Evolutionary conservation across 257 asterid species (phyloP), one percentile per base, ranked within the genome.

Genomic region (Lantana camara): DNA sequence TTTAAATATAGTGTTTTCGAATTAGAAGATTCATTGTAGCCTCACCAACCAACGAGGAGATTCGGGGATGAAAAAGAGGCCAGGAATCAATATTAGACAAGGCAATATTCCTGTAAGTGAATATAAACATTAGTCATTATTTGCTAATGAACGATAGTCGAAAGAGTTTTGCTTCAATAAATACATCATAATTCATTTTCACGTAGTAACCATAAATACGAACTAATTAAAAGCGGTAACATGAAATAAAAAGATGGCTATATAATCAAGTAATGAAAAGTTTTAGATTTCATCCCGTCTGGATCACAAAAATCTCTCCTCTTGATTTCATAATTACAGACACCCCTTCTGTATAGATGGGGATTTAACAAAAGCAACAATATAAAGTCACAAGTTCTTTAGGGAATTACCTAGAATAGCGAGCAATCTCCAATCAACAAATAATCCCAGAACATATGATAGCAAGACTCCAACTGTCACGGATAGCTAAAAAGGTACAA

Each of bases 31-130:
- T 24, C n/a, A 63, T 73, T 45, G 57, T 64, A 62, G 71, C 57
- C 82, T 83, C 79, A 89, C 97, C 94, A 89, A 85, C 97, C 97
- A 89, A 75, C 95, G 78, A 55, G 97, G 97, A 69, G 97, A 89
- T 77, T 89, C 97, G 9, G 94, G 97, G 60, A 89, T 82, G 78
- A 89, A 71, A 70, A 84, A 83, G 54, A 89, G 85, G 30, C 94
- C 97, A 24, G 87, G 87, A 55, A 82, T 82, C 80, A 82, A 58
- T 70, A 82, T 73, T 21, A 82, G 78, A 72, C 96, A 89, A 56
- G 96, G 96, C 68, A 89, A 84, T 67, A 15, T 63, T 71, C 96
- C 96, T 89, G 92, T 68, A 19, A 48, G 71, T 3, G 38, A 61
- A 66, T 54, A 79, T 21, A 21, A 50, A 53, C 35, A 63, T 51